These are phyloP conservation scores for Rhizopogon vesiculosus DNA, from an alignment of 768 basidiomycete species.

Conservation along the genomic window DNA sequence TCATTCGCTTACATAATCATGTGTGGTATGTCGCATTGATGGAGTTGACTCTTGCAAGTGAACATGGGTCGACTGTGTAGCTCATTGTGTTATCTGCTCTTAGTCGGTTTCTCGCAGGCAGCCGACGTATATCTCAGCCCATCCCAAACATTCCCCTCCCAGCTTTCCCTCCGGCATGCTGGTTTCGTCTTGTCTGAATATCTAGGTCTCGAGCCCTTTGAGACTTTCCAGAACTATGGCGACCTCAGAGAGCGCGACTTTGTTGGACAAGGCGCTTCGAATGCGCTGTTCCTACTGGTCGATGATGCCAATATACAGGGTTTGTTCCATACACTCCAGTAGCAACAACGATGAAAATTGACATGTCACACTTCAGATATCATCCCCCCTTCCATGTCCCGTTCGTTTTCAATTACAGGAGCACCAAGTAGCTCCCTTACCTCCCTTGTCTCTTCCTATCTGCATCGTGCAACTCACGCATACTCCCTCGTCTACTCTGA, in stretches of 20 bases:
- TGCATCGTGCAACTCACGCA: slow-evolving; percentile 50
- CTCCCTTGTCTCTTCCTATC: slow-evolving; percentile 53
- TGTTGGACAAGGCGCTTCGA: slow-evolving; percentile 50
- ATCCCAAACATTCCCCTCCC: slow-evolving; percentile 29
- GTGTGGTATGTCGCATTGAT: neutral
- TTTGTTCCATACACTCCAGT: slow-evolving; percentile 23
- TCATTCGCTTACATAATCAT: too few relatives aligned
- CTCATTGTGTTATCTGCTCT: slow-evolving; percentile 21
- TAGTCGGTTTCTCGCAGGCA: slow-evolving; percentile 39
- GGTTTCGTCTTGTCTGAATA: slow-evolving; percentile 61
- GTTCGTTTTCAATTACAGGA: slow-evolving; percentile 41
- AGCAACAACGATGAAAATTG: neutral
- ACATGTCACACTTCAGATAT: slow-evolving; percentile 36
- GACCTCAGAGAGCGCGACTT: slow-evolving; percentile 38
- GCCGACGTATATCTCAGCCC: slow-evolving; percentile 61
- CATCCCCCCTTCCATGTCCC: slow-evolving; percentile 45
- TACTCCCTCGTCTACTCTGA: slow-evolving; percentile 52
- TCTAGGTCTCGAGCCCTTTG: slow-evolving; percentile 66
- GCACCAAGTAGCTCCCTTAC: slow-evolving; percentile 32
- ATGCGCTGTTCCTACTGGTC: slow-evolving; percentile 50
- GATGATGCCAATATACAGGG: slow-evolving; percentile 54
- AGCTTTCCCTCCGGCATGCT: slow-evolving; percentile 48
- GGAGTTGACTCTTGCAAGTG: slow-evolving; percentile 15
- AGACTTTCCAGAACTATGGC: slow-evolving; percentile 38
- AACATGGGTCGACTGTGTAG: slow-evolving; percentile 17